Evolutionary conservation across 139 green algal genomes (phyloP), one percentile per base, ranked within the genome.

Genomic region (Axilococcus clingmanii): DNA sequence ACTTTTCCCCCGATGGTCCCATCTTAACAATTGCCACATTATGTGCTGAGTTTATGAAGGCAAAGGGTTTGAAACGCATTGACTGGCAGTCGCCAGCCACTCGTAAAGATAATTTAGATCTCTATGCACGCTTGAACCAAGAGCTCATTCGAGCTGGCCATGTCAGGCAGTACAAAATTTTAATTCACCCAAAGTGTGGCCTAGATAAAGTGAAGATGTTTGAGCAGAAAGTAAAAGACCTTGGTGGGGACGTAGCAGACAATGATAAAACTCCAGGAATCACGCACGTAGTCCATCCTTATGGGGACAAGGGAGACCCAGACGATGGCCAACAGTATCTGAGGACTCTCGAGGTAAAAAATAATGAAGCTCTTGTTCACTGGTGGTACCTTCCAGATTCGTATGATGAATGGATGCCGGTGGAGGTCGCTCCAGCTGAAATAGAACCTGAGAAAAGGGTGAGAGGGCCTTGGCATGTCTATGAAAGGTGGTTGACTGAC

Each of bases 311-410:
- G 4, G 76, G 75, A 1, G 81, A 91, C 38, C 77, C 79, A 33
- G 79, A 88, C 44, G 77, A 88, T 28, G 77, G 71, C 25, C 41
- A 79, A 48, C 52, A 85, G 52, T 84, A 87, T 55, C 68, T 86
- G 47, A 72, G 80, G 22, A 67, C 73, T 2, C 38, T 83, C 34
- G 70, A 82, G 20, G 59, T 76, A 63, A 80, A 69, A 48, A 66
- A 61, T 6, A 27, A 53, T 32, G 53, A 65, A 25, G 71, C 69
- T 5, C 57, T 59, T 2, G 77, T 94, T 25, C 85, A 94, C 63
- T 89, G 75, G 68, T 87, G 77, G 75, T 91, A 92, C 67, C 50
- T 74, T 32, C 84, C 84, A 5, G 80, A 91, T 59, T 80, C 61
- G 31, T 92, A 94, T 51, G 77, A 94, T 37, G 78, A 87, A 61